Conservation (phyloP, 169 alveolate genomes). For the Plasmodium vivax region DNA sequence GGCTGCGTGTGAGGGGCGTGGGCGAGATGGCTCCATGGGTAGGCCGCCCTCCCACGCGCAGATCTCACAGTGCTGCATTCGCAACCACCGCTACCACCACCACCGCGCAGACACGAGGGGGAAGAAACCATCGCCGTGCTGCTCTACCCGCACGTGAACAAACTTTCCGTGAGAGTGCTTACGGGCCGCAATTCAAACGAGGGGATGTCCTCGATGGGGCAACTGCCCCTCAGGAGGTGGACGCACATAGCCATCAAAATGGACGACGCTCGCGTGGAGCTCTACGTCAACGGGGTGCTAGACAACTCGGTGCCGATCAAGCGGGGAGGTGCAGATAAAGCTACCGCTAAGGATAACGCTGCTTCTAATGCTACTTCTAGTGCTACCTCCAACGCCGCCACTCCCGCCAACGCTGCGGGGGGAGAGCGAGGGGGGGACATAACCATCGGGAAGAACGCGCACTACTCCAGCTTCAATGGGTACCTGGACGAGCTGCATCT, state of each 20-base stretch:
- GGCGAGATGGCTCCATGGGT: background rate
- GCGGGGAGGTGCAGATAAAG: background rate
- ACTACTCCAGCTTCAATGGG: constrained; percentile 61
- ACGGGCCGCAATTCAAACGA: constrained; percentile 29
- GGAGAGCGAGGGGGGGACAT: constrained; percentile 30
- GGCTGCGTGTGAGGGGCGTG: background rate
- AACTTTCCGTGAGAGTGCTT: constrained; percentile 12
- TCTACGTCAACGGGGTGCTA: constrained; percentile 39
- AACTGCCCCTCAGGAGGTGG: constrained; percentile 61
- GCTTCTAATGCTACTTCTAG: background rate
- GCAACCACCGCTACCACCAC: background rate
- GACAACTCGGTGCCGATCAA: constrained; percentile 48
- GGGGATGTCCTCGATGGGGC: constrained; percentile 48
- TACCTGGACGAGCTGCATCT: constrained; percentile 50
- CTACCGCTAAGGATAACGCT: background rate
- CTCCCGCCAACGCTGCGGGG: too few relatives aligned
- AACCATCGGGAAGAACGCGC: constrained; percentile 17
- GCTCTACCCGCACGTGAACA: constrained; percentile 33
- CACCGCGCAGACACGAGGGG: constrained; percentile 9
- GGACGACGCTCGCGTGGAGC: background rate
- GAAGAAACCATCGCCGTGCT: constrained; percentile 40
- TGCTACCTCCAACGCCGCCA: too few relatives aligned
- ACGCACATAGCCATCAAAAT: constrained; percentile 37
- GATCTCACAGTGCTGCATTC: background rate
- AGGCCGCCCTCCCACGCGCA: background rate